Conservation (phyloP, 768 basidiomycete genomes). For the Lepiota subincarnata region DNA sequence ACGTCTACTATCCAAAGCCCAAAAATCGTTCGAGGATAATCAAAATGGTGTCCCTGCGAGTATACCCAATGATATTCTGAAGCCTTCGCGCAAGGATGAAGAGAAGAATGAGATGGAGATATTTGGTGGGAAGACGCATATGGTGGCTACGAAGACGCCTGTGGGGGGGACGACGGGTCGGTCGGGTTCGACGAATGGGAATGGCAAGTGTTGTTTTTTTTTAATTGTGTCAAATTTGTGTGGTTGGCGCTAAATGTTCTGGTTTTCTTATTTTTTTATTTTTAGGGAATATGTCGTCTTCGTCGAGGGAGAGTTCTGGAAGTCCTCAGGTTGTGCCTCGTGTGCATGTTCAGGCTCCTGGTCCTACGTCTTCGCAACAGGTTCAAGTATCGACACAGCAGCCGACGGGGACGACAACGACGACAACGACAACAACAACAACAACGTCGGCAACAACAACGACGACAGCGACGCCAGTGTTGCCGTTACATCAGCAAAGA, state of each 20-base stretch:
- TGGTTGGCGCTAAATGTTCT: too few species aligned
- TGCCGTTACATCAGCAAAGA: conserved; percentile 24
- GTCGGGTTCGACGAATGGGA: neutral
- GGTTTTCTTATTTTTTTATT: too few species aligned
- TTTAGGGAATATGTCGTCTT: conserved; percentile 3
- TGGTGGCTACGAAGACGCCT: conserved; percentile 44
- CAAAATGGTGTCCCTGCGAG: conserved; percentile 41
- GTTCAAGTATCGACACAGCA: neutral
- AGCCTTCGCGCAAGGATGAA: conserved; percentile 38
- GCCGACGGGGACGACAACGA: conserved; percentile 13
- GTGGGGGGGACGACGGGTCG: neutral
- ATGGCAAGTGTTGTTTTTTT: too few species aligned
- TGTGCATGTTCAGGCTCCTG: neutral
- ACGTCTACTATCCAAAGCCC: conserved; percentile 59
- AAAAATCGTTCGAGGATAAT: conserved; percentile 44
- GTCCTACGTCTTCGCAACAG: too few species aligned
- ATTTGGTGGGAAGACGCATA: conserved; percentile 73
- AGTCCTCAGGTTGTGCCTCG: neutral
- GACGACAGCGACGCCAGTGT: conserved; percentile 9
- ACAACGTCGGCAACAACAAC: conserved; percentile 13
- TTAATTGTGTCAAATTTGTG: too few species aligned
- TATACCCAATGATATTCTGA: conserved; percentile 57
- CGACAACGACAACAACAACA: neutral
- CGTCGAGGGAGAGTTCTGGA: conserved; percentile 4
- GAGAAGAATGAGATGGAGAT: conserved; percentile 69